Base-by-base conservation (phyloP, 2,329 filamentous ascomycete genomes). In the Curvularia eragrostidis region DNA sequence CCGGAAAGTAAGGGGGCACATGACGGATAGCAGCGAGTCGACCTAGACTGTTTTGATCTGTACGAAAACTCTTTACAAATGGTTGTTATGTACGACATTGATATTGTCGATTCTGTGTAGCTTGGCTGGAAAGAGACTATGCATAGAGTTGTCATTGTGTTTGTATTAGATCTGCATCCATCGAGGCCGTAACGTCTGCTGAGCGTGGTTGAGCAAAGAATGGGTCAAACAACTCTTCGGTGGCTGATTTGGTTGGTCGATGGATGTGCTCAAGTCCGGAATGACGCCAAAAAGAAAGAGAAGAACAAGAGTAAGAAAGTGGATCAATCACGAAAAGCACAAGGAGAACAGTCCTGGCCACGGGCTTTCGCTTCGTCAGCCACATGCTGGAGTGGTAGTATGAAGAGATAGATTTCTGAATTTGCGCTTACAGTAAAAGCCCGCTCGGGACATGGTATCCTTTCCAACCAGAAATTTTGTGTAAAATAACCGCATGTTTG, bases 371-470 rank as follows among this genome's bases (percentile, higher is more conserved):
- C 30, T 36, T 18, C 3, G 46, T 48, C 46, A 48, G 21, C 13
- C 19, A 38, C 30, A 44, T 28, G 28, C 21, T 19, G 24, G 32
- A n/a, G n/a, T 6, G n/a, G 15, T n/a, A 18, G 30, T 9, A 38
- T 26, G 8, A 7, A 28, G 24, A 38, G 2, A 28, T 18, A 15
- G 30, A 47, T 34, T 19, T 51, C 46, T 43, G 24, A 15, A 56
- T 56, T 52, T 49, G 50, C 54, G 55, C 34, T 61, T 47, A 52
- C 53, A 53, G 47, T 28, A 61, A 23, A 42, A 56, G 56, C 48
- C 56, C 52, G 18, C 26, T 24, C 13, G 44, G 59, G 62, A 64
- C 66, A 58, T 71, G 70, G 70, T 73, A 72, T 72, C 69, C 63
- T 67, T 58, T 63, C 54, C 61, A 49, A 56, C 51, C 52, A 47